Percentiles rank a stretch among this genome's conserved stretches.
Evolutionary conservation across 768 basidiomycete genomes (phyloP).

Genomic region (Leccinellum albellum): DNA sequence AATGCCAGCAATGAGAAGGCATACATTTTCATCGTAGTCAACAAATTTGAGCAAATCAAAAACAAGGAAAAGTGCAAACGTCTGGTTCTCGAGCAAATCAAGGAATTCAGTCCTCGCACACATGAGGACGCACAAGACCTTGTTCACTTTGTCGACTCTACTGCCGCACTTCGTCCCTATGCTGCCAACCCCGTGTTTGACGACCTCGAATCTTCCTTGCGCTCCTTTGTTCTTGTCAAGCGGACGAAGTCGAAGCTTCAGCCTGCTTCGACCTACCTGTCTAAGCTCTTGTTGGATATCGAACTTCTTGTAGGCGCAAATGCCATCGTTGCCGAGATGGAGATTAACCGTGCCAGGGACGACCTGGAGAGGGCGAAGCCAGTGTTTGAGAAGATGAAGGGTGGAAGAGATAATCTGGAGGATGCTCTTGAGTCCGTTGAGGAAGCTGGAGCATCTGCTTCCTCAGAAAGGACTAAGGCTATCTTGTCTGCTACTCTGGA

Average conservation of each 20-base stretch:
- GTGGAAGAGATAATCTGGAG: slow-evolving; percentile 68
- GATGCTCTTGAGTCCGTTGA: slow-evolving; percentile 76
- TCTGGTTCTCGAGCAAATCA: slow-evolving; percentile 90
- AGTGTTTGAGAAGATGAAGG: slow-evolving; percentile 84
- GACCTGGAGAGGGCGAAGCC: slow-evolving; percentile 72
- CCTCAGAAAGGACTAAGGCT: slow-evolving; percentile 51
- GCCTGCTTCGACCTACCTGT: slow-evolving; percentile 88
- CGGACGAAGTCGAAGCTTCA: slow-evolving; percentile 94
- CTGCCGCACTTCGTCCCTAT: slow-evolving; percentile 63
- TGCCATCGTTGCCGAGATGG: slow-evolving; percentile 76
- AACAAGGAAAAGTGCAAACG: slow-evolving; percentile 92
- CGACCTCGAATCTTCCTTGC: slow-evolving; percentile 82
- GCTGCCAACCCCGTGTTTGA: slow-evolving; percentile 71
- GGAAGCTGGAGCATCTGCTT: slow-evolving; percentile 60
- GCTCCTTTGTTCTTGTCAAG: slow-evolving; percentile 94
- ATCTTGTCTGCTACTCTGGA: slow-evolving; percentile 69
- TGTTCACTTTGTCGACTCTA: slow-evolving; percentile 97
- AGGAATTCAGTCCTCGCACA: slow-evolving; percentile 85
- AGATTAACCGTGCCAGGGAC: slow-evolving; percentile 65
- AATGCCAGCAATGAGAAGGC: slow-evolving; percentile 96
- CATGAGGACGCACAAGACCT: slow-evolving; percentile 89
- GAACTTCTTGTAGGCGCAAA: slow-evolving; percentile 86
- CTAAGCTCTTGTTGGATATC: slow-evolving; percentile 85
- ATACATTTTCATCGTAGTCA: slow-evolving; percentile 97
- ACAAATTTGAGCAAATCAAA: slow-evolving; percentile 93